Base-by-base conservation (phyloP, 106 monocot genomes). In the Posidonia australis region DNA sequence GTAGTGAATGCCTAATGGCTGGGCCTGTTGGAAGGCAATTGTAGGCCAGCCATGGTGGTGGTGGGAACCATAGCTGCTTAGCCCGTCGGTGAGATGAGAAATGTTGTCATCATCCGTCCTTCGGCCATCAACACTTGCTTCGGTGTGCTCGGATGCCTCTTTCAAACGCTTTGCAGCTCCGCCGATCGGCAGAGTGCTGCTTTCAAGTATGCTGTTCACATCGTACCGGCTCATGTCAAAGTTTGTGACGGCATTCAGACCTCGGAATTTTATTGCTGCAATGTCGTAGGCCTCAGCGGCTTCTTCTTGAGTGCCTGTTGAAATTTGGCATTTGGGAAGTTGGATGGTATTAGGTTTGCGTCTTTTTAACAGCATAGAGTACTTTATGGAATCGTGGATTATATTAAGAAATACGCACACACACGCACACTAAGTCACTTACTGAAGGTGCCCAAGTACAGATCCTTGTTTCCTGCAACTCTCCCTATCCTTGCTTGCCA, bases 211-310 rank as follows among this genome's bases (percentile, higher is more conserved):
- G 82, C 87, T 83, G 71, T 98, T 91, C 25, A 98, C 96, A 51
- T 98, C 96, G 63, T 98, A 98, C 27, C 87, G 86, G 84, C 75
- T 98, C 96, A 98, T 98, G 61, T 91, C 96, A 62, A 98, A 98
- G 81, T 98, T 98, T 7, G 96, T 98, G 48, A 98, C 96, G 3
- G 96, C 96, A 58, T 79, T 98, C 14, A 91, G 90, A 2, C 96
- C 96, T 1, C 96, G 81, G 74, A 98, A 98, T 46, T 98, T 98
- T 44, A 98, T 98, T 19, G 96, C 96, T 0, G 96, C 96, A 23
- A 98, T 98, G 74, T 98, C 96, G 42, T 98, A 98, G 1, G 96
- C 96, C 75, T 98, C 96, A 1, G 96, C 96, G 0, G 96, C 96
- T 77, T 98, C 96, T 54, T 98, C 96, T 59, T 98, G 96, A 5